phyloP scores from a whole-genome alignment of 352 stramenopile species.

The Globisporangium spinosum region DNA sequence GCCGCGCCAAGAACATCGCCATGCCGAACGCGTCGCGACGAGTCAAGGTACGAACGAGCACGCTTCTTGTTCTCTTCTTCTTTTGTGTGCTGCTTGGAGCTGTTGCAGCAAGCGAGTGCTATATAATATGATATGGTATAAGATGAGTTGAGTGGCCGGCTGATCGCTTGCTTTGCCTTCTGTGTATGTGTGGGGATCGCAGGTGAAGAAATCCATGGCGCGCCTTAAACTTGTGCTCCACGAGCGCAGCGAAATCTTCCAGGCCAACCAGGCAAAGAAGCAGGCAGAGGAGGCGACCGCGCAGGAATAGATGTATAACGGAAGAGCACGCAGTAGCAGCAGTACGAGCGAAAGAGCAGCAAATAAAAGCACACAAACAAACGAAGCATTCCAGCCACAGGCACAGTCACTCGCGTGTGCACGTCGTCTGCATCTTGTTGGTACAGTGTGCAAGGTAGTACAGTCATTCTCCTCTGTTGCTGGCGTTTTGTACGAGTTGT shows the following conservation, averaged over 20 bases:
- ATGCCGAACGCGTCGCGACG: conserved; percentile 78
- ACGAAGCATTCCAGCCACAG: neutral
- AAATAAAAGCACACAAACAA: neutral
- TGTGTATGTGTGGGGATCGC: conserved; percentile 4
- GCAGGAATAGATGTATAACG: conserved; percentile 19
- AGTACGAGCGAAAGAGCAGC: neutral
- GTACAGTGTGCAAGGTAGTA: neutral
- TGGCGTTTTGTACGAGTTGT: too few relatives aligned
- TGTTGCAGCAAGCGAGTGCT: neutral
- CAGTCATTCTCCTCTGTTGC: too few relatives aligned
- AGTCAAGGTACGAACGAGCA: conserved; percentile 39
- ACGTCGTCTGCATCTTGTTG: neutral
- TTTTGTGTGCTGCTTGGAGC: neutral
- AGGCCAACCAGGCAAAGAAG: conserved; percentile 67
- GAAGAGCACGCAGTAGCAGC: neutral
- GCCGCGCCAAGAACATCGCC: conserved; percentile 63
- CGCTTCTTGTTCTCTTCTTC: neutral
- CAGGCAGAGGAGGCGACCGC: conserved; percentile 20
- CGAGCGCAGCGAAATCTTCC: conserved; percentile 75
- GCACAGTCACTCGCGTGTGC: neutral
- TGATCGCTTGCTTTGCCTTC: neutral
- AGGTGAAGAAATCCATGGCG: conserved; percentile 87
- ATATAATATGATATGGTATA: neutral
- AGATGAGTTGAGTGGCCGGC: neutral
- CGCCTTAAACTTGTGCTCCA: conserved; percentile 86